phyloP scores from a whole-genome alignment of 176 grass and related monocot genomes.

The Elaeis guineensis region DNA sequence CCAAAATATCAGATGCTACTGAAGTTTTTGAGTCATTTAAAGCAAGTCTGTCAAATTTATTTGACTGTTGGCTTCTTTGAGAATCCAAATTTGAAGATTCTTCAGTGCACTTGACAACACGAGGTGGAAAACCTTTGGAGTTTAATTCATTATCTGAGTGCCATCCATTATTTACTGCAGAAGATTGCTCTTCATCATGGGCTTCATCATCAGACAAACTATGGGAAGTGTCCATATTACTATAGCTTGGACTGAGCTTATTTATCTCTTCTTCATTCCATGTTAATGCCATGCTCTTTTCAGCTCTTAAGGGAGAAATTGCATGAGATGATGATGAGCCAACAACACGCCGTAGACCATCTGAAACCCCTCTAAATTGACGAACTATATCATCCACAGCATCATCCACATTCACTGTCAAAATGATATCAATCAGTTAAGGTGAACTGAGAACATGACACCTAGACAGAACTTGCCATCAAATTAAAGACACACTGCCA shows the following conservation, averaged over 20 bases:
- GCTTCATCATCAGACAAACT: conserved; percentile 87
- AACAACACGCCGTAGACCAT: conserved; percentile 60
- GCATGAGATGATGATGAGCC: conserved; percentile 36
- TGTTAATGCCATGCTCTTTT: conserved; percentile 51
- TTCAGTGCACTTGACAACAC: conserved; percentile 36
- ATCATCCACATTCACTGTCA: conserved; percentile 91
- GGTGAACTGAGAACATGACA: background rate
- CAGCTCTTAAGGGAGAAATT: conserved; percentile 22
- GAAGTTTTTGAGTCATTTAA: conserved; percentile 43
- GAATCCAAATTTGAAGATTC: conserved; percentile 25
- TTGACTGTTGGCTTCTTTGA: conserved; percentile 30
- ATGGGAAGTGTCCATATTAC: conserved; percentile 39
- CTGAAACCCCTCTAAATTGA: conserved; percentile 94
- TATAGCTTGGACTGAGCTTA: conserved; percentile 36
- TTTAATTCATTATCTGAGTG: conserved; percentile 86
- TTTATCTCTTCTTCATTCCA: conserved; percentile 62
- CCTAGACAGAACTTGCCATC: no score
- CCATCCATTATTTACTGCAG: conserved; percentile 48
- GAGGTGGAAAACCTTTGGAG: conserved; percentile 49
- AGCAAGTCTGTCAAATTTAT: conserved; percentile 28
- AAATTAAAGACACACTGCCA: background rate
- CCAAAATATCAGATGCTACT: conserved; percentile 36
- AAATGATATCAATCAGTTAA: conserved; percentile 24
- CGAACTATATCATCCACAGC: conserved; percentile 98
- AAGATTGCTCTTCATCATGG: conserved; percentile 46